Conservation (phyloP, 768 basidiomycete species). For the Auricularia cornea region DNA sequence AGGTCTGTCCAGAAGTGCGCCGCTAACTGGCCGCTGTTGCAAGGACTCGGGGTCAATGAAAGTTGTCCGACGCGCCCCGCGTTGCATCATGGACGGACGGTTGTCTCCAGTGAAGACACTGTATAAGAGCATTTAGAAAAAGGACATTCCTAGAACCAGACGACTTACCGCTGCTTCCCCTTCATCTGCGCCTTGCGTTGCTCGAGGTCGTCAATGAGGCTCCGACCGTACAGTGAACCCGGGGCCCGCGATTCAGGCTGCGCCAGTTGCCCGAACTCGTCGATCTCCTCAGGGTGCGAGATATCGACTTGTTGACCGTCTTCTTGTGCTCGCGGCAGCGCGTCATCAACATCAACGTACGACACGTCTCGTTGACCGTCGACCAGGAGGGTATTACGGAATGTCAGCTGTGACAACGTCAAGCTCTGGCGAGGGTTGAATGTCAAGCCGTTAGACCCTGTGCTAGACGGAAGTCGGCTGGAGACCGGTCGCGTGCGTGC, state of each 20-base stretch:
- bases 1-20: slow-evolving; percentile 29
- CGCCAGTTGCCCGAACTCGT: slow-evolving; percentile 17
- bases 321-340: slow-evolving; percentile 60
- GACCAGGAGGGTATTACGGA: slow-evolving; percentile 69
- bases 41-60: slow-evolving; percentile 66
- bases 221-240: slow-evolving; percentile 82
- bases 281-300: slow-evolving; percentile 23
- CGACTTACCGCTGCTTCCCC: slow-evolving; percentile 66
- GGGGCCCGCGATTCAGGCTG: slow-evolving; percentile 40
- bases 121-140: not conserved
- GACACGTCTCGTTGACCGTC: slow-evolving; percentile 58
- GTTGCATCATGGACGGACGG: slow-evolving; percentile 89
- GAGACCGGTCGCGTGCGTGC: slow-evolving; percentile 51
- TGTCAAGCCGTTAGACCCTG: slow-evolving; percentile 52
- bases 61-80: slow-evolving; percentile 53
- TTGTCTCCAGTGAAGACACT: slow-evolving; percentile 87
- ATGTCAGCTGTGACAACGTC: slow-evolving; percentile 73
- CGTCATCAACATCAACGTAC: slow-evolving; percentile 49
- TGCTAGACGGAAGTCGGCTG: slow-evolving; percentile 24
- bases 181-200: slow-evolving; percentile 74
- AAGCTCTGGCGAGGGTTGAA: slow-evolving; percentile 70
- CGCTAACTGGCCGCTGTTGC: slow-evolving; percentile 35
- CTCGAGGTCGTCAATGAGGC: slow-evolving; percentile 86
- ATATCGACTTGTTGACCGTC: slow-evolving; percentile 69
- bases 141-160: not conserved